Evolutionary conservation across 192 early-diverging fungal genomes (phyloP).

Genomic region (Kickxella alabastrina): DNA sequence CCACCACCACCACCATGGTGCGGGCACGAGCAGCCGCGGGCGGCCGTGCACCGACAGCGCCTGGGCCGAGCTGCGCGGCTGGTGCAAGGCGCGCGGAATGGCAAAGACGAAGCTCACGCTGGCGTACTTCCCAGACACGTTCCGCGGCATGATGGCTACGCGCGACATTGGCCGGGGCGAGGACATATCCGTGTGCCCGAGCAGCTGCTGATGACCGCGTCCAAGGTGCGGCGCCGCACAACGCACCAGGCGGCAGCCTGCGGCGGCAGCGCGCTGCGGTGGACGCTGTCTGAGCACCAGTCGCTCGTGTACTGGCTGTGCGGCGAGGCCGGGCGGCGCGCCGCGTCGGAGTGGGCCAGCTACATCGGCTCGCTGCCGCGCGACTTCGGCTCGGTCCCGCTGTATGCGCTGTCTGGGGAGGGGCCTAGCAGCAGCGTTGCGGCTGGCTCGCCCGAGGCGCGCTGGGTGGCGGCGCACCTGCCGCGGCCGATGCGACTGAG

Average conservation of each 20-base stretch:
- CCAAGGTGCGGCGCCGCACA: conserved; percentile 13
- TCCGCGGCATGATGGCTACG: conserved; percentile 52
- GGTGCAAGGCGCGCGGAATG: conserved; percentile 32
- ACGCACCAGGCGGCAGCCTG: neutral
- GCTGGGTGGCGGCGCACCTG: conserved; percentile 26
- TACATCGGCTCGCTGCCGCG: conserved; percentile 33
- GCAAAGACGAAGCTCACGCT: conserved; percentile 30
- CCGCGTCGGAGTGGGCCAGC: conserved; percentile 10
- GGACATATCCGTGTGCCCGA: conserved; percentile 35
- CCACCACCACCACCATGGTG: too few relatives aligned
- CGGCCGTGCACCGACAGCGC: conserved; percentile 13
- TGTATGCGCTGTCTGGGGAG: conserved; percentile 24
- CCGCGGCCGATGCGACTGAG: conserved; percentile 13
- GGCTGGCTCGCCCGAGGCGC: neutral
- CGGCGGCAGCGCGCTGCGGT: neutral
- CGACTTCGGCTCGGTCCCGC: conserved; percentile 32
- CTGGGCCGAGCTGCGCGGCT: conserved; percentile 26
- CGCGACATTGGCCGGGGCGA: conserved; percentile 25
- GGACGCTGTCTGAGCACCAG: conserved; percentile 37
- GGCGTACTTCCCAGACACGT: conserved; percentile 35
- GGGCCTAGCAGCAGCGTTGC: conserved; percentile 8
- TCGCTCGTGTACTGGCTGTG: conserved; percentile 31
- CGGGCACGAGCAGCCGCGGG: neutral
- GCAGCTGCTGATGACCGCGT: conserved; percentile 38
- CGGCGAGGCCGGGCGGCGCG: conserved; percentile 2